These are phyloP conservation scores for Chiua sp. DNA, from an alignment of 1,284 basidiomycete genomes.

Conservation along the genomic window DNA sequence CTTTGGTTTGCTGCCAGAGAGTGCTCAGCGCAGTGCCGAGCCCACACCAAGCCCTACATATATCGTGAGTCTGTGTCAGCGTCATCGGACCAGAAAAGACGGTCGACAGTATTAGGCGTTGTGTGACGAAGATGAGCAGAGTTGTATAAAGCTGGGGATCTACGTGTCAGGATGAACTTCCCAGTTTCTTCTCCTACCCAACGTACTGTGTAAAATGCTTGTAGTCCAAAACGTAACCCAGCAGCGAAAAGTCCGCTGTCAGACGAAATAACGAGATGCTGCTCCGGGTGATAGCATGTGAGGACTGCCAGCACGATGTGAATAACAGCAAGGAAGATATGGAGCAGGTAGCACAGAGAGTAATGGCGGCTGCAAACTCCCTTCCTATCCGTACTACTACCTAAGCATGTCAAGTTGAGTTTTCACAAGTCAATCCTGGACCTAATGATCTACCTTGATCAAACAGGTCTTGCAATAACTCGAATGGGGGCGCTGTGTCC, in stretches of 20 bases:
- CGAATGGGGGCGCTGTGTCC: too few species aligned
- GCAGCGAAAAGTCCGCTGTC: background rate
- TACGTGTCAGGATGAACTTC: background rate
- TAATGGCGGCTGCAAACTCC: background rate
- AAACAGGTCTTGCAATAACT: too few species aligned
- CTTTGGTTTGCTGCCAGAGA: slow-evolving; percentile 5
- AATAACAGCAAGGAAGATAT: background rate
- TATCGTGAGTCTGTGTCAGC: background rate
- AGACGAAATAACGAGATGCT: background rate
- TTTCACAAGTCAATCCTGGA: too few species aligned
- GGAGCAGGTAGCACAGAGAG: background rate
- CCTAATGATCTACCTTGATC: too few species aligned
- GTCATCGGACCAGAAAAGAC: background rate
- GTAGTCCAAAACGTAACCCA: background rate
- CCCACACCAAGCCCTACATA: background rate
- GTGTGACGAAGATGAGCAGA: background rate
- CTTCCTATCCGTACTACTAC: too few species aligned
- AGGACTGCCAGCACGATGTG: background rate
- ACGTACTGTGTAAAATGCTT: background rate
- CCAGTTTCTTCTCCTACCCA: background rate
- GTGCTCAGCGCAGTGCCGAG: background rate
- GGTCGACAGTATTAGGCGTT: background rate
- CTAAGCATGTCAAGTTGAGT: too few species aligned
- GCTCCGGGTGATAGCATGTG: background rate
- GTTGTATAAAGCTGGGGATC: background rate